A percentile compares a stretch with the other conserved stretches of the same genome.
Conservation (phyloP, 2,329 filamentous ascomycete species). For the Trichophyton equinum region DNA sequence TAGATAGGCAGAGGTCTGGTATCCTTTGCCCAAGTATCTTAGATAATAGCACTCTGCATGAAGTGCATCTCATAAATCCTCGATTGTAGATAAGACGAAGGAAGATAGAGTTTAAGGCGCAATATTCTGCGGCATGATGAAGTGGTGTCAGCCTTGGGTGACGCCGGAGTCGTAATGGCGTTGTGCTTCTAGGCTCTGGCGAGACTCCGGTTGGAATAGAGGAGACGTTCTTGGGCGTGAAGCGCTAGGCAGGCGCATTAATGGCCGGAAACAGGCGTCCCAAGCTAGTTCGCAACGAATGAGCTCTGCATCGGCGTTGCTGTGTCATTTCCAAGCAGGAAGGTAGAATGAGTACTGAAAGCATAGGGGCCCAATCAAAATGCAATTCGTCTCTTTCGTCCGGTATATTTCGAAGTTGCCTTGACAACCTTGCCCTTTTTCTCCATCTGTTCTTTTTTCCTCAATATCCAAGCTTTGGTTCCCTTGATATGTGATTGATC, state of each 20-base stretch:
- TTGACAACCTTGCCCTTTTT: slow-evolving; percentile 92
- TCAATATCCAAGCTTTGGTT: slow-evolving; percentile 39
- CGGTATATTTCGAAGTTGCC: slow-evolving; percentile 82
- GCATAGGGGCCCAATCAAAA: slow-evolving; percentile 42
- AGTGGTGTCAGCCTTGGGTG: background rate
- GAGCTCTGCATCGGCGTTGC: background rate
- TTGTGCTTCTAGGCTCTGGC: background rate
- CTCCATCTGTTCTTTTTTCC: slow-evolving; percentile 82
- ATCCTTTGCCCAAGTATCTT: background rate
- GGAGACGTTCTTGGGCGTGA: background rate
- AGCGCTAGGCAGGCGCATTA: background rate
- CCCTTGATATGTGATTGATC: slow-evolving; percentile 38
- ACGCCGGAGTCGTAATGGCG: background rate
- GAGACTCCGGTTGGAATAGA: background rate
- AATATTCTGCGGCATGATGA: background rate
- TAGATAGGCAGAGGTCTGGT: background rate
- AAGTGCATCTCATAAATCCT: background rate
- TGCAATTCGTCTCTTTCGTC: slow-evolving; percentile 65
- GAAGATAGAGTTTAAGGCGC: background rate
- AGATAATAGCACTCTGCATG: background rate
- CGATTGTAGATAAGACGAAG: background rate
- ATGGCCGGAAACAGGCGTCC: no score
- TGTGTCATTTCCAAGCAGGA: background rate
- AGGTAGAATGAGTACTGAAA: background rate
- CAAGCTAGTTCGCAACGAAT: no score